These are phyloP conservation scores for Wickerhamomyces mucosus DNA, from an alignment of 805 yeast species.

Conservation along the genomic window DNA sequence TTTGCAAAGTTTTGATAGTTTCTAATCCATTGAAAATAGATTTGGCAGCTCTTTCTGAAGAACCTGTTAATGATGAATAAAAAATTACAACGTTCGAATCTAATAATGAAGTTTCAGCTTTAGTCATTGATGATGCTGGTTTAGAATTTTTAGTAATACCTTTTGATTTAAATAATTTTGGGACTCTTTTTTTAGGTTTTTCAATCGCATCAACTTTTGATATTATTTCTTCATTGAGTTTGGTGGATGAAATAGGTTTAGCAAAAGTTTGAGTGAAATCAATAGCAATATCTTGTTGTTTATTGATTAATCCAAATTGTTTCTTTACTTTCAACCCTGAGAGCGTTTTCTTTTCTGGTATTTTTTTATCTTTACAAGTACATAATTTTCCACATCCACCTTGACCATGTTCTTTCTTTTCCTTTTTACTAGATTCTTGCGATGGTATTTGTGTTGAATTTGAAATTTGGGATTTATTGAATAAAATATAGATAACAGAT, in stretches of 20 bases:
- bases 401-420: constrained; percentile 16
- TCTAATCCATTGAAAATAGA: constrained; percentile 32
- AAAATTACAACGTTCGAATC: constrained; percentile 58
- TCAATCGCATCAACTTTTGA: constrained; percentile 8
- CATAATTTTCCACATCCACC: constrained; percentile 26
- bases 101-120: constrained; percentile 32
- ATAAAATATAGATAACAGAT: constrained; percentile 17
- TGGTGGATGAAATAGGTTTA: constrained; percentile 4
- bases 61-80: constrained; percentile 80
- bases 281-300: constrained; percentile 19
- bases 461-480: constrained; percentile 10
- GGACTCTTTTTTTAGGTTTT: constrained; percentile 22
- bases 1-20: constrained; percentile 18
- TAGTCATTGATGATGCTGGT: constrained; percentile 25
- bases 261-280: constrained; percentile 32
- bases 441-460: not conserved
- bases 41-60: constrained; percentile 63
- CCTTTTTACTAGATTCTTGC: not conserved
- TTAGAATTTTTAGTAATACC: constrained; percentile 19
- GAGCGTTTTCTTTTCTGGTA: constrained; percentile 16
- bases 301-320: constrained; percentile 11
- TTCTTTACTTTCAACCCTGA: constrained; percentile 14
- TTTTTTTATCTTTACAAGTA: constrained; percentile 20
- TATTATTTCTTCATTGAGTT: constrained; percentile 3
- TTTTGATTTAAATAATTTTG: constrained; percentile 33